Conservation (phyloP, 2,329 filamentous ascomycete species). For the Penicillium sp. region DNA sequence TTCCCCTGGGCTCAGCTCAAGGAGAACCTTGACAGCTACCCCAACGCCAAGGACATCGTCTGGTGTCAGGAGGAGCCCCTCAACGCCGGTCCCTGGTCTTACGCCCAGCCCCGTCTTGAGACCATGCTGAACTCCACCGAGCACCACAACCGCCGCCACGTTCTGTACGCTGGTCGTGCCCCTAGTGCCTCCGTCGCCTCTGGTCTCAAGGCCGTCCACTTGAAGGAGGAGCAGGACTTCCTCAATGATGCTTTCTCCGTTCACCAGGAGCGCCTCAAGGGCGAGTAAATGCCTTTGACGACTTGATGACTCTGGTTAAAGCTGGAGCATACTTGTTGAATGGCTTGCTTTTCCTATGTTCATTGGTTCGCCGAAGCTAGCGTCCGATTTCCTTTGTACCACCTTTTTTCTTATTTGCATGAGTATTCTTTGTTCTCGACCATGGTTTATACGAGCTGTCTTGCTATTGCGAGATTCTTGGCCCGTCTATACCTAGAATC, state of each 20-base stretch:
- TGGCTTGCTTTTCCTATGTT: constrained; percentile 24
- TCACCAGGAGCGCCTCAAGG: constrained; percentile 66
- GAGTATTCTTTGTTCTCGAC: constrained; percentile 27
- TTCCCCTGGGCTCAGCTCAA: constrained; percentile 98
- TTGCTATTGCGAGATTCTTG: constrained; percentile 13
- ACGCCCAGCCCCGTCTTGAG: constrained; percentile 96
- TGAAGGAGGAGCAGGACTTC: constrained; percentile 90
- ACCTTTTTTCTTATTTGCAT: constrained; percentile 20
- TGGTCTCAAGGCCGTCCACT: constrained; percentile 81
- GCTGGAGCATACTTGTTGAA: neutral
- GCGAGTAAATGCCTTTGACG: constrained; percentile 50
- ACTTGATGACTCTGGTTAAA: neutral
- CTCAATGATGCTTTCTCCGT: constrained; percentile 65
- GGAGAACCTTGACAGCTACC: constrained; percentile 95
- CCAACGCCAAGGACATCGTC: constrained; percentile 95
- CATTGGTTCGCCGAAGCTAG: constrained; percentile 28
- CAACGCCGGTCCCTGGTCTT: constrained; percentile 95
- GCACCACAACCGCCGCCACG: constrained; percentile 88
- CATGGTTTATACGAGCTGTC: constrained; percentile 24
- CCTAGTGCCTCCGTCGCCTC: constrained; percentile 93
- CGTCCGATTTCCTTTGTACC: constrained; percentile 31
- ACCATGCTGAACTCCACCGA: constrained; percentile 91
- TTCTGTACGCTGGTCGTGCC: constrained; percentile 94
- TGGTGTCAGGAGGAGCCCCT: constrained; percentile 98
- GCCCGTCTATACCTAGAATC: constrained; percentile 31